A percentile compares a stretch with the other conserved stretches of the same genome.
These are phyloP conservation scores for Geosmithia putterillii DNA, from an alignment of 2,329 filamentous ascomycete species.

Conservation along the genomic window DNA sequence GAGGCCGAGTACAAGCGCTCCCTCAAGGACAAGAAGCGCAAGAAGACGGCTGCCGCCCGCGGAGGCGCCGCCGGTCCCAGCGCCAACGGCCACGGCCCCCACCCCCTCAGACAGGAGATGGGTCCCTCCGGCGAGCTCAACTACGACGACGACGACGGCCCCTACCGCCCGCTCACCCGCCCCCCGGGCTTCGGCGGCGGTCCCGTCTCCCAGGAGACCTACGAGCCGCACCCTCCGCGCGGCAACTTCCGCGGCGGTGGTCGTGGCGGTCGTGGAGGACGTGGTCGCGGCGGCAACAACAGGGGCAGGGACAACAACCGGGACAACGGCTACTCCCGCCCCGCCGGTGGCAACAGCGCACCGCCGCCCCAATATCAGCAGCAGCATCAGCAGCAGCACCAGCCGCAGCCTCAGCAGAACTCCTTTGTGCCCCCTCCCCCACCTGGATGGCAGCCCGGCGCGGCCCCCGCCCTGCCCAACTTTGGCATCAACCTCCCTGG, in stretches of 20 bases:
- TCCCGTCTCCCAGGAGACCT: constrained; percentile 26
- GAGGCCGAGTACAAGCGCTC: constrained; percentile 71
- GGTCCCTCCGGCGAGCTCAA: constrained; percentile 27
- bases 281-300: constrained; percentile 21
- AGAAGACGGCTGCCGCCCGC: constrained; percentile 26
- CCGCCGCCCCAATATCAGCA: constrained; percentile 13
- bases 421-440: constrained; percentile 1
- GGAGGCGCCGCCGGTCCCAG: constrained; percentile 13
- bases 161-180: constrained; percentile 59
- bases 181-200: constrained; percentile 49
- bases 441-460: constrained; percentile 6
- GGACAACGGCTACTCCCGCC: constrained; percentile 28
- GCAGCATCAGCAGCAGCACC: constrained; percentile 17
- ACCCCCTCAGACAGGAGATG: constrained; percentile 26
- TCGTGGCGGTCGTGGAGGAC: constrained; percentile 19
- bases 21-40: constrained; percentile 54
- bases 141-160: constrained; percentile 57
- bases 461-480: constrained; percentile 10
- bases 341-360: constrained; percentile 15
- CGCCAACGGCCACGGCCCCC: constrained; percentile 15
- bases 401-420: background rate
- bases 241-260: constrained; percentile 33
- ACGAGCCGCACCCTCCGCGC: constrained; percentile 22
- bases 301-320: constrained; percentile 26
- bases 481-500: constrained; percentile 31